Percentiles rank a stretch among this genome's conserved stretches.
phyloP scores from a whole-genome alignment of 1,284 basidiomycete species.

The Naganishia cerealis region DNA sequence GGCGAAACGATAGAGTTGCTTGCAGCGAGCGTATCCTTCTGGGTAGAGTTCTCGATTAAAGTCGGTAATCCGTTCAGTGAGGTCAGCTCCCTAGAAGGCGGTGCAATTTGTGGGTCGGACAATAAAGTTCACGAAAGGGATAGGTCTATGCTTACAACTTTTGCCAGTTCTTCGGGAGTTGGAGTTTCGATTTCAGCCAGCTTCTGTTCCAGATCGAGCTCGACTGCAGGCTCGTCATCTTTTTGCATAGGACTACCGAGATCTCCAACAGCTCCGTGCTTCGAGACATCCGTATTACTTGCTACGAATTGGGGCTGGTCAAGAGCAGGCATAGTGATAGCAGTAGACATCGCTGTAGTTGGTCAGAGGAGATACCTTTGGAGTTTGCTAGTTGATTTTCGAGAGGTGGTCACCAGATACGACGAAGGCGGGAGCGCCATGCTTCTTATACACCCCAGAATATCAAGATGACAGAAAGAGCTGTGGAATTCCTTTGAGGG shows the following conservation, averaged over 20 bases:
- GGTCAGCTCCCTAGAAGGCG: background rate
- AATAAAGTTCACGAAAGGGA: background rate
- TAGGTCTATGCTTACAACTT: background rate
- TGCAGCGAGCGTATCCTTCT: slow-evolving; percentile 23
- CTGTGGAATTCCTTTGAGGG: slow-evolving; percentile 6
- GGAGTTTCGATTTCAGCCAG: slow-evolving; percentile 4
- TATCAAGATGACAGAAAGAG: background rate
- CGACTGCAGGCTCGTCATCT: background rate
- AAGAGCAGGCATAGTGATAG: slow-evolving; percentile 11
- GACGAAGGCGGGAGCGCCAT: background rate
- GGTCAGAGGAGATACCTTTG: background rate
- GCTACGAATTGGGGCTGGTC: slow-evolving; percentile 13
- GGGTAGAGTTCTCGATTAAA: slow-evolving; percentile 23
- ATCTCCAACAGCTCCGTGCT: background rate
- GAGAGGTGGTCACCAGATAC: background rate
- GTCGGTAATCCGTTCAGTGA: slow-evolving; percentile 20
- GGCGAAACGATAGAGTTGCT: slow-evolving; percentile 21
- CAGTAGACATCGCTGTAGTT: background rate
- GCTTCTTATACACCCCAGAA: background rate
- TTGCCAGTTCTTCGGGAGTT: slow-evolving; percentile 15
- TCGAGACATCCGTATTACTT: slow-evolving; percentile 9
- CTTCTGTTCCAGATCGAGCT: slow-evolving; percentile 2
- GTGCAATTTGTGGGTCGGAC: background rate
- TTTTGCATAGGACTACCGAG: slow-evolving; percentile 23
- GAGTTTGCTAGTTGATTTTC: background rate